Evolutionary conservation across 2,329 filamentous ascomycete genomes (phyloP).

Genomic region (Nemania sp.): DNA sequence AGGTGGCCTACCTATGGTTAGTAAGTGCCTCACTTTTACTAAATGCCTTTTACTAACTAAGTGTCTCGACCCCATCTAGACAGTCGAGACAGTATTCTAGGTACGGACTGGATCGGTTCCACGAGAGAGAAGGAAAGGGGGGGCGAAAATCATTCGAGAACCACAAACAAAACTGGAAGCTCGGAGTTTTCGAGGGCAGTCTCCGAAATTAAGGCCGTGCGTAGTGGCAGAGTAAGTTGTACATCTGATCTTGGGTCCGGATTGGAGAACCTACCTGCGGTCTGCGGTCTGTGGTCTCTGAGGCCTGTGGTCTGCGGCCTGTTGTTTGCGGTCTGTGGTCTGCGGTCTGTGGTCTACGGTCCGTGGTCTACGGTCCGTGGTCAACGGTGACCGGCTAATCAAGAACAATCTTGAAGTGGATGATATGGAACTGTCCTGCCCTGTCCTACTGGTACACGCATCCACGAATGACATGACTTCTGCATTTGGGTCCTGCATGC

Average conservation of each 20-base stretch:
- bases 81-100: not conserved
- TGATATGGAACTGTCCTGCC: not conserved
- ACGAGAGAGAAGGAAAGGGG: not conserved
- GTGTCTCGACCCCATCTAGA: not conserved
- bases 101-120: not conserved
- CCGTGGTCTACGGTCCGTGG: not conserved
- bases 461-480: slow-evolving; percentile 5
- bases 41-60: not conserved
- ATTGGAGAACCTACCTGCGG: slow-evolving; percentile 14
- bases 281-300: not conserved
- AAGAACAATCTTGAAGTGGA: slow-evolving; percentile 10
- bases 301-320: no score
- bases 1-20: not conserved
- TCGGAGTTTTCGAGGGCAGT: slow-evolving; percentile 13
- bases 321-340: not conserved
- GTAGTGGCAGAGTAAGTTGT: not conserved
- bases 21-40: not conserved
- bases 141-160: not conserved
- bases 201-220: slow-evolving; percentile 15
- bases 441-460: slow-evolving; percentile 24
- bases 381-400: slow-evolving; percentile 22
- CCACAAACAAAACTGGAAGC: slow-evolving; percentile 17
- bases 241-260: slow-evolving; percentile 1
- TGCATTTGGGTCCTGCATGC: slow-evolving; percentile 13
- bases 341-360: slow-evolving; percentile 9